phyloP scores from a whole-genome alignment of 306 rosid genomes.

The Vachellia pachyceras region DNA sequence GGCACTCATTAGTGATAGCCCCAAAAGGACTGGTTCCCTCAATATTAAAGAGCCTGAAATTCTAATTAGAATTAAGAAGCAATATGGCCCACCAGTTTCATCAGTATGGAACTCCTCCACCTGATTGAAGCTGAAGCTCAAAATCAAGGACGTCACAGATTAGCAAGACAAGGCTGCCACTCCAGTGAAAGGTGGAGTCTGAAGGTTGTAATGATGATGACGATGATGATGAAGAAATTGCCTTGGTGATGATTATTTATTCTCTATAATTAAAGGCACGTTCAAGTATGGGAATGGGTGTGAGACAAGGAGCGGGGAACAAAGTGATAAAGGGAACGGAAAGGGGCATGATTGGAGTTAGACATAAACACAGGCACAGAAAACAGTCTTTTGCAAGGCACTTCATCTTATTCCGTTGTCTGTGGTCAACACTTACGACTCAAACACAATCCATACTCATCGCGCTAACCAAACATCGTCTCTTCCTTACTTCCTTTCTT shows the following conservation, averaged over 20 bases:
- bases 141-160: background rate
- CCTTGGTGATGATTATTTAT: background rate
- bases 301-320: constrained; percentile 34
- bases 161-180: background rate
- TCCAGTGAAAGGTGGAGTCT: background rate
- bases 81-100: background rate
- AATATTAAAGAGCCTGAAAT: background rate
- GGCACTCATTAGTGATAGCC: background rate
- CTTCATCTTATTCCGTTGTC: constrained; percentile 21
- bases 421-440: constrained; percentile 47
- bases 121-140: background rate
- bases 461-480: constrained; percentile 32
- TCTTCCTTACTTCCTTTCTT: background rate
- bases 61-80: background rate
- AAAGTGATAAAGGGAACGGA: constrained; percentile 44
- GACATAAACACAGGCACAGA: constrained; percentile 38
- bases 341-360: constrained; percentile 48
- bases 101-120: background rate
- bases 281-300: constrained; percentile 32
- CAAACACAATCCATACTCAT: constrained; percentile 3
- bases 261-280: background rate
- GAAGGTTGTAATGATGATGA: background rate
- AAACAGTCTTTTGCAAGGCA: constrained; percentile 44
- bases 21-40: background rate
- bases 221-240: background rate